A percentile compares a stretch with the other conserved stretches of the same genome.
Evolutionary conservation across 1,284 basidiomycete species (phyloP).

Genomic region (Ceratobasidium sp.): DNA sequence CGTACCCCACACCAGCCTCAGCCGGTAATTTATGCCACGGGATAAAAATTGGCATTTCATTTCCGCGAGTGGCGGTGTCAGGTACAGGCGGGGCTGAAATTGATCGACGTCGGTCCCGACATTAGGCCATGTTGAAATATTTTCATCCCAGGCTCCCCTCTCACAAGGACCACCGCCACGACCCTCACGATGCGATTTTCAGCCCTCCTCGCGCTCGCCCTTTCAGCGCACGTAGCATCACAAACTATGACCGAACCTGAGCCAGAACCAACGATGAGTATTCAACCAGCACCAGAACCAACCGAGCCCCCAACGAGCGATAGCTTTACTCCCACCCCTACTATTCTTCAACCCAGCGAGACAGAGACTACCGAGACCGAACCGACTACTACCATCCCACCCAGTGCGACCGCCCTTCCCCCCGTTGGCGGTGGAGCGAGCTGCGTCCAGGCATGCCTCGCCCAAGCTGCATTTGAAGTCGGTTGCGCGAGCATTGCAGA

Average conservation of each 20-base stretch:
- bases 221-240: background rate
- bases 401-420: background rate
- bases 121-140: no score
- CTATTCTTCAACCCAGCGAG: background rate
- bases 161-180: no score
- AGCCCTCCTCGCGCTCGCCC: background rate
- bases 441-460: slow-evolving; percentile 14
- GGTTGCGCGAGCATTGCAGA: slow-evolving; percentile 8
- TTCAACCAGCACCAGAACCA: no score
- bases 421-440: slow-evolving; percentile 17
- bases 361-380: background rate
- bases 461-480: background rate
- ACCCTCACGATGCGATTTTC: background rate
- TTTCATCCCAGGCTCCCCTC: no score
- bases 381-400: background rate
- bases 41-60: no score
- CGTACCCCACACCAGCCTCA: no score
- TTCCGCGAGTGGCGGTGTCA: no score
- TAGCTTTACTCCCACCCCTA: background rate
- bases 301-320: background rate
- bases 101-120: no score
- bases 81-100: no score
- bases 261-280: background rate
- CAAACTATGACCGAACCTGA: background rate
- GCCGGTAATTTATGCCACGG: no score